Evolutionary conservation across 805 yeast genomes (phyloP).

Genomic region (Grigorovia yakushimaensis): DNA sequence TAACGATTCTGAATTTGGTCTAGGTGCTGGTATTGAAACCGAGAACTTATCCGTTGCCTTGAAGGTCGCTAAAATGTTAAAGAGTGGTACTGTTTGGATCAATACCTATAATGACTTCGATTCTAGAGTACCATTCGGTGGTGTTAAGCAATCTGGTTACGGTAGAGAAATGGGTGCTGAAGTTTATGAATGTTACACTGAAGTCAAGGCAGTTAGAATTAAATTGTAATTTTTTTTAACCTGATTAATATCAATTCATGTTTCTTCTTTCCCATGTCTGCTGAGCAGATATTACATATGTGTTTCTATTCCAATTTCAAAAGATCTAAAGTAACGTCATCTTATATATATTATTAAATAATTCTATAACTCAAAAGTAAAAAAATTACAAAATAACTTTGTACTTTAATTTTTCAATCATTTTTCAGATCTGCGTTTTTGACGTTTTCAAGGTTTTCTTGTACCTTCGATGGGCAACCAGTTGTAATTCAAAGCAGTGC

Average conservation of each 20-base stretch:
- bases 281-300: neutral
- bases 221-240: slow-evolving; percentile 21
- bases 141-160: slow-evolving; percentile 69
- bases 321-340: neutral
- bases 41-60: slow-evolving; percentile 50
- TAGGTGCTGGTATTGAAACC: slow-evolving; percentile 77
- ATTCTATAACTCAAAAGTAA: too few relatives aligned
- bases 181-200: slow-evolving; percentile 67
- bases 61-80: slow-evolving; percentile 51
- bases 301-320: neutral
- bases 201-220: slow-evolving; percentile 64
- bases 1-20: slow-evolving; percentile 63
- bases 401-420: too few relatives aligned
- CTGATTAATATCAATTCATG: too few relatives aligned
- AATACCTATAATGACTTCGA: slow-evolving; percentile 76
- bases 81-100: slow-evolving; percentile 73
- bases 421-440: too few relatives aligned
- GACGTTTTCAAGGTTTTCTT: too few relatives aligned
- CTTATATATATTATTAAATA: too few relatives aligned
- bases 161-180: slow-evolving; percentile 84
- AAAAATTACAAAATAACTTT: too few relatives aligned
- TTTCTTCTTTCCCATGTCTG: neutral
- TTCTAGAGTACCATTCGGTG: slow-evolving; percentile 71
- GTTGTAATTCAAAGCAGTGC: too few relatives aligned
- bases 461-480: too few relatives aligned